phyloP scores from a whole-genome alignment of 805 yeast species.

The Komagataella phaffii region DNA sequence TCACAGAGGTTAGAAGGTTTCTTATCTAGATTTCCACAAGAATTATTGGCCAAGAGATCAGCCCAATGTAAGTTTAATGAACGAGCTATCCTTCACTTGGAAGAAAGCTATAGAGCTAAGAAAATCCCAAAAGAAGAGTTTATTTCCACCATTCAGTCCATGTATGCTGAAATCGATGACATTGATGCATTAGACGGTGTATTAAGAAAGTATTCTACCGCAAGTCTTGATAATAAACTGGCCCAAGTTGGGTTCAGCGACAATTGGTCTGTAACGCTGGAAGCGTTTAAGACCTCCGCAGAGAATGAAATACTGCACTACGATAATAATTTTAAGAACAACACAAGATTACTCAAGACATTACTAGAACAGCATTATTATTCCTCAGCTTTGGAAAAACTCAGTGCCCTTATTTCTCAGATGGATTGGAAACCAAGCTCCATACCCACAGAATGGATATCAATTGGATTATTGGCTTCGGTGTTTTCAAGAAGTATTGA shows the following conservation, averaged over 20 bases:
- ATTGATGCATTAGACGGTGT: constrained; percentile 85
- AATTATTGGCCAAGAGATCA: constrained; percentile 62
- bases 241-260: constrained; percentile 44
- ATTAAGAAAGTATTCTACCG: constrained; percentile 55
- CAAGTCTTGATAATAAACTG: constrained; percentile 61
- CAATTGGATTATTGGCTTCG: constrained; percentile 65
- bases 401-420: constrained; percentile 20
- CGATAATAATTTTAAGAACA: constrained; percentile 15
- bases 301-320: constrained; percentile 9
- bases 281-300: neutral
- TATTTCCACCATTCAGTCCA: constrained; percentile 48
- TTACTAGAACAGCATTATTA: constrained; percentile 67
- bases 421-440: constrained; percentile 8
- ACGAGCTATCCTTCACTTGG: constrained; percentile 75
- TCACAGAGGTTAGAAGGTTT: constrained; percentile 29
- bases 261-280: neutral
- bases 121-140: constrained; percentile 22
- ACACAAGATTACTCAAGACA: constrained; percentile 51
- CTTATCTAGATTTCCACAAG: constrained; percentile 46
- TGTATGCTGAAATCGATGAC: constrained; percentile 83
- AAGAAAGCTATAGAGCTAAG: constrained; percentile 45
- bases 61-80: constrained; percentile 79
- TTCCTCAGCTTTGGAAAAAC: constrained; percentile 43
- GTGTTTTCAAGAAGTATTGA: constrained; percentile 45
- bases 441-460: constrained; percentile 42